Base-by-base conservation (phyloP, 2,329 filamentous ascomycete species). In the Apiospora aurea region DNA sequence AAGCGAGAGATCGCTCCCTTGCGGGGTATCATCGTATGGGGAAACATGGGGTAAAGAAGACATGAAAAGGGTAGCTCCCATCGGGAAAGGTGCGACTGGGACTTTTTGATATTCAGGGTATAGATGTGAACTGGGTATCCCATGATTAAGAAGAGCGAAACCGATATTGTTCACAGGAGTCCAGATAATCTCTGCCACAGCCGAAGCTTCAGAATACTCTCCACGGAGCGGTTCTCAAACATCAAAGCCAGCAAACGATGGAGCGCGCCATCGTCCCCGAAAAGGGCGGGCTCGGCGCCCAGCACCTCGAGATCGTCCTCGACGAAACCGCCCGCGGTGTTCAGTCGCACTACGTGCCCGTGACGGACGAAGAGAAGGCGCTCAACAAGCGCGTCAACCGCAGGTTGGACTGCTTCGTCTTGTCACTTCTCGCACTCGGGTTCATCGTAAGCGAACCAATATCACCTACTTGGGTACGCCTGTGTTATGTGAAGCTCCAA, bases 381-480 rank as follows among this genome's bases (percentile, higher is more conserved):
- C 53, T 75, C 2, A 72, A 76, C 69, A 75, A 67, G 43, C 73
- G 61, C 29, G 74, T 75, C 49, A 76, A 75, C 21, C 43, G 69
- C 1, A 76, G 74, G 41, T 53, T 76, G 18, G 75, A 76, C 21
- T 67, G 72, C 8, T 72, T 75, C 11, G 74, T 76, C 4, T 67
- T 76, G 1, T 70, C 49, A 41, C 61, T 75, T 46, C 70, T 74
- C 21, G 73, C 73, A 7, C 49, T 77, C 44, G 73, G 75, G 67
- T 76, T 77, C 4, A 76, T 74, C 26, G 75, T 77, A 7, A 51
- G 74, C 64, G 14, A 8, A 1, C 38, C 0, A 43, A 4, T 43
- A 44, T 3, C 1, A n/a, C 24, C 38, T 66, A 24, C 34, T 47
- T 47, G n/a, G 41, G n/a, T n/a, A n/a, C n/a, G n/a, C n/a, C 11